These are phyloP conservation scores for Mychonastes homosphaera DNA, from an alignment of 139 green algal genomes.

Conservation along the genomic window DNA sequence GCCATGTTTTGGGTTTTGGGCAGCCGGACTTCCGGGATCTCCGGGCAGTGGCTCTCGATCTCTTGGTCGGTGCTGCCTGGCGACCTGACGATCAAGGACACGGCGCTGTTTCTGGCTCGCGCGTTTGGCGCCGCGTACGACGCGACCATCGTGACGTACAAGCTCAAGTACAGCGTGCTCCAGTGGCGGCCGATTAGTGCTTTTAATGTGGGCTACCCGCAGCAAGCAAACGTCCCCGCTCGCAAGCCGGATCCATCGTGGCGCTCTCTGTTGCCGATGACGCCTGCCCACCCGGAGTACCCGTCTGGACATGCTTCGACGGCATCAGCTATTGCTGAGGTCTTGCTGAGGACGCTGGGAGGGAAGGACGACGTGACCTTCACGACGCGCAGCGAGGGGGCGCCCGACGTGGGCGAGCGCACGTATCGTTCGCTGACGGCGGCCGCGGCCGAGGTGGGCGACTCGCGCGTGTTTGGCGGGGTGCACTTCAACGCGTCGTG, in stretches of 20 bases:
- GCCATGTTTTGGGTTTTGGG: conserved; percentile 15
- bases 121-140: conserved; percentile 1
- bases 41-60: conserved; percentile 8
- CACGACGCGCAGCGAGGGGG: not conserved
- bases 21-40: conserved; percentile 7
- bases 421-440: not conserved
- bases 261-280: conserved; percentile 8
- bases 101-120: conserved; percentile 6
- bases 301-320: not conserved
- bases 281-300: conserved; percentile 12
- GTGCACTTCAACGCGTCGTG: not conserved
- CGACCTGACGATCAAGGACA: not conserved
- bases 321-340: conserved; percentile 1
- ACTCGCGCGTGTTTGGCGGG: not conserved
- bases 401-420: not conserved
- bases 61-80: conserved; percentile 6
- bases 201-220: not conserved
- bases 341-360: conserved; percentile 6
- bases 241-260: not conserved
- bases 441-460: not conserved
- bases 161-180: conserved; percentile 13
- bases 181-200: conserved; percentile 14
- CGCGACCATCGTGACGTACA: conserved; percentile 4
- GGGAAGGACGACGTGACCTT: not conserved
- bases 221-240: not conserved